Percentiles rank a stretch among this genome's conserved stretches.
Conservation (phyloP, 257 asterid species). For the Sherardia arvensis region DNA sequence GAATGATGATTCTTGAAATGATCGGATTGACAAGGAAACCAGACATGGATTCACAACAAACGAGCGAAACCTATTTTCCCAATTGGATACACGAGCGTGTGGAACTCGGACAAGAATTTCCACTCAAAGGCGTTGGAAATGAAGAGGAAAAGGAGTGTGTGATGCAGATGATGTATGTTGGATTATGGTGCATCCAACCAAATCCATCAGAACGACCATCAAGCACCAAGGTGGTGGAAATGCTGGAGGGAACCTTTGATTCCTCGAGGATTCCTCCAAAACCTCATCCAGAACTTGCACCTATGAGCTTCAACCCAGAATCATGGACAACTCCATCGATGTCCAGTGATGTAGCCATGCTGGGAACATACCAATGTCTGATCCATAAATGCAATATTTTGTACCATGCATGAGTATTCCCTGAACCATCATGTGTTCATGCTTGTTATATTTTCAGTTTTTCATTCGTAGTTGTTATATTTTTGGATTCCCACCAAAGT, state of each 20-base stretch:
- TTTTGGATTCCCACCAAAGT: too few relatives aligned
- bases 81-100: conserved; percentile 38
- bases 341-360: too few relatives aligned
- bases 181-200: conserved; percentile 63
- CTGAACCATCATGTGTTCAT: too few relatives aligned
- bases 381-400: too few relatives aligned
- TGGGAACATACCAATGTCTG: too few relatives aligned
- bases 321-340: not conserved
- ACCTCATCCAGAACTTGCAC: not conserved
- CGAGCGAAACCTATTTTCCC: conserved; percentile 35
- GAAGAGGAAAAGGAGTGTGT: conserved; percentile 33
- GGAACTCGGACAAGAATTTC: not conserved
- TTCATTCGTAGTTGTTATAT: too few relatives aligned
- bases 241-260: conserved; percentile 42
- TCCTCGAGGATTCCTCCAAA: conserved; percentile 31
- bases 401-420: too few relatives aligned
- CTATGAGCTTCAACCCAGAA: not conserved
- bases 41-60: conserved; percentile 13
- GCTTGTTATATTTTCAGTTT: too few relatives aligned
- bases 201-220: conserved; percentile 52
- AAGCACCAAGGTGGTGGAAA: conserved; percentile 48
- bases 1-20: conserved; percentile 66
- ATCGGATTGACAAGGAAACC: conserved; percentile 33
- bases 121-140: not conserved
- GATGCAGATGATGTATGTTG: conserved; percentile 45